Percentiles rank a stretch among this genome's conserved stretches.
Conservation (phyloP, 2,329 filamentous ascomycete genomes). For the Apiospora malaysiana region DNA sequence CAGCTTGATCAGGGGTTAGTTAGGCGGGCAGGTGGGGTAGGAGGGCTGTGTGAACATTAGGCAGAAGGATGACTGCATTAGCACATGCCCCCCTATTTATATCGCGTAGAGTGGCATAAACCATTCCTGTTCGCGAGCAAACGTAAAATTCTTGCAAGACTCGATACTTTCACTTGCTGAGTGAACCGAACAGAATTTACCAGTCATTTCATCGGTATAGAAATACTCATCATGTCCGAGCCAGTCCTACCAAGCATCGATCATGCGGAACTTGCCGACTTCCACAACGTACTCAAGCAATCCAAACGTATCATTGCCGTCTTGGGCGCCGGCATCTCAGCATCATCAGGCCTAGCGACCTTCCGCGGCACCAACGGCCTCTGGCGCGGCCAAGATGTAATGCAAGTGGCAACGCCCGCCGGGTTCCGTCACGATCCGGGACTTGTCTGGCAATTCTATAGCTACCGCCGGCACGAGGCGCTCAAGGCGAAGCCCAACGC, state of each 20-base stretch:
- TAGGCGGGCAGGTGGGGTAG: too few relatives aligned
- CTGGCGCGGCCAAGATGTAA: conserved; percentile 68
- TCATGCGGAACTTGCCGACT: conserved; percentile 29
- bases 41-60: background rate
- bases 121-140: too few relatives aligned
- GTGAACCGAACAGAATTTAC: background rate
- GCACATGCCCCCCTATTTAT: background rate
- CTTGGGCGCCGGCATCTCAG: conserved; percentile 40
- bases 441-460: conserved; percentile 77
- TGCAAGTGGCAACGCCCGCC: conserved; percentile 63
- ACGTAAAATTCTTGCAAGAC: too few relatives aligned
- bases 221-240: background rate
- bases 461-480: conserved; percentile 68
- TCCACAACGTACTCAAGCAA: conserved; percentile 25
- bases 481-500: conserved; percentile 66
- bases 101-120: background rate
- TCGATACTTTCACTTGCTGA: background rate
- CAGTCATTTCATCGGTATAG: too few relatives aligned
- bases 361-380: conserved; percentile 70
- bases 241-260: conserved; percentile 22
- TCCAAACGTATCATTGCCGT: conserved; percentile 39
- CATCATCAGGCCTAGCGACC: conserved; percentile 49
- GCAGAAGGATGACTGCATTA: background rate
- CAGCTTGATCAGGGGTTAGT: too few relatives aligned
- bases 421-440: conserved; percentile 65